Evolutionary conservation across 2,329 filamentous ascomycete species (phyloP).

Genomic region (Lizonia empirigonia): DNA sequence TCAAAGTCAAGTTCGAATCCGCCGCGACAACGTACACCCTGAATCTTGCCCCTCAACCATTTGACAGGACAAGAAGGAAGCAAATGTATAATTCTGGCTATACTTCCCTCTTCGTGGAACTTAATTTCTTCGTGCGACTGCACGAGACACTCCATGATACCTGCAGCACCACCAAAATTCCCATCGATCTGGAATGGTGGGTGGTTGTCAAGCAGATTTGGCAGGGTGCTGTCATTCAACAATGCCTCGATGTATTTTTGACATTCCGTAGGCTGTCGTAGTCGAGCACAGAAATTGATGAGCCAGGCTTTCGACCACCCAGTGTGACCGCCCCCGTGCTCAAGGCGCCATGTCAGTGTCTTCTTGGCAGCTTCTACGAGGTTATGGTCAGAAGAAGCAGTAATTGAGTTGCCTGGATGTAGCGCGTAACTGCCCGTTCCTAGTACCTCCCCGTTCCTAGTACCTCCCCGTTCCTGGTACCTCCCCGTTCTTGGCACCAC

Average conservation of each 20-base stretch:
- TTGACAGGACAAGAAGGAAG: slow-evolving; percentile 15
- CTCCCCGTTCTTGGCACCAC: slow-evolving; percentile 37
- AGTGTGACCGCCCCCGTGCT: slow-evolving; percentile 50
- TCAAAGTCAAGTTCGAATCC: slow-evolving; percentile 16
- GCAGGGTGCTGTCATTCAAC: slow-evolving; percentile 50
- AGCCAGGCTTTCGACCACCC: slow-evolving; percentile 61
- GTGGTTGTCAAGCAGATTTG: slow-evolving; percentile 51
- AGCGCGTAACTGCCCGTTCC: slow-evolving; percentile 51
- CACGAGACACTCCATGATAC: slow-evolving; percentile 49
- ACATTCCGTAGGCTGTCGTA: slow-evolving; percentile 50
- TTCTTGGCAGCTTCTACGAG: slow-evolving; percentile 39
- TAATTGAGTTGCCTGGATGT: slow-evolving; percentile 53
- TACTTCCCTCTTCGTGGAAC: too few species aligned
- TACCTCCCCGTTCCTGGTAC: slow-evolving; percentile 37
- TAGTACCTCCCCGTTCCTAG: slow-evolving; percentile 37
- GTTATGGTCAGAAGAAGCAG: slow-evolving; percentile 39
- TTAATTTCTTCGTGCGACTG: slow-evolving; percentile 5
- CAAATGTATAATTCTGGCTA: slow-evolving; percentile 2
- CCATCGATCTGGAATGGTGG: slow-evolving; percentile 57
- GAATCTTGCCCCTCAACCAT: slow-evolving; percentile 11
- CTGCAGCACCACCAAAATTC: slow-evolving; percentile 57
- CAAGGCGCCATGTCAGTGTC: slow-evolving; percentile 41
- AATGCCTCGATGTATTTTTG: slow-evolving; percentile 49
- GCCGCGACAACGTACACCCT: slow-evolving; percentile 10
- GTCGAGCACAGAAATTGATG: slow-evolving; percentile 56